phyloP scores from a whole-genome alignment of 345 rosid genomes.

The Moricandia arvensis region DNA sequence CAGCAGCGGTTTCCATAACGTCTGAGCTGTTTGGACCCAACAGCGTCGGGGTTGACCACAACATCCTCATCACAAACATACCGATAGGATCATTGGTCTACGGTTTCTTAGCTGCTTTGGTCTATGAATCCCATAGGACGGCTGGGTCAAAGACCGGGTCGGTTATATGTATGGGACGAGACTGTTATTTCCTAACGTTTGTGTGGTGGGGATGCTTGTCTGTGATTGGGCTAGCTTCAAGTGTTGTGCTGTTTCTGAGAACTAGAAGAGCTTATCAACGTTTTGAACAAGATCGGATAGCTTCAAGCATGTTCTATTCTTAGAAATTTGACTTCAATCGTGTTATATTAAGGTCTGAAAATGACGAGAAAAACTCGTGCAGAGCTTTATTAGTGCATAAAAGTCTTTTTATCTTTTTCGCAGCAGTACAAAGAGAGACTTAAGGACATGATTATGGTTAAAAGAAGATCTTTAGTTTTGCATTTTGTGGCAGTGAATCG shows the following conservation, averaged over 20 bases:
- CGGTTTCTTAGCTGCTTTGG: constrained; percentile 76
- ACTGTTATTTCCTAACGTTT: constrained; percentile 77
- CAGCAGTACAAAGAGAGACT: constrained; percentile 3
- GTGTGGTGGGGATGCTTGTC: constrained; percentile 89
- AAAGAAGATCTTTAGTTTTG: background rate
- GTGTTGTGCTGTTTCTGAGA: constrained; percentile 66
- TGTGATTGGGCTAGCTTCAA: constrained; percentile 59
- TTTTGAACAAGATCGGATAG: constrained; percentile 60
- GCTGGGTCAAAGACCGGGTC: constrained; percentile 17
- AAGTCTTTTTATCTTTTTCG: constrained; percentile 25
- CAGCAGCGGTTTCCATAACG: constrained; percentile 88
- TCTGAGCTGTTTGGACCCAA: constrained; percentile 92
- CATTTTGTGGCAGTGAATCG: background rate
- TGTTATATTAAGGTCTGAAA: background rate
- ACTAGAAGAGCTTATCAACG: constrained; percentile 74
- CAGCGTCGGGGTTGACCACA: constrained; percentile 88
- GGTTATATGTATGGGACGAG: constrained; percentile 73
- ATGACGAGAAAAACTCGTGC: constrained; percentile 1
- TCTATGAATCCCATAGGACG: constrained; percentile 62
- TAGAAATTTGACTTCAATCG: background rate
- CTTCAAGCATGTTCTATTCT: constrained; percentile 30
- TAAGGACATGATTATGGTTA: too few species aligned
- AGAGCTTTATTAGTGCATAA: background rate
- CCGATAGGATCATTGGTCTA: constrained; percentile 81
- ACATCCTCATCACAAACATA: constrained; percentile 91